A percentile compares a stretch with the other conserved stretches of the same genome.
Evolutionary conservation across 2,329 filamentous ascomycete genomes (phyloP).

Genomic region (Ceratocystis harringtonii): DNA sequence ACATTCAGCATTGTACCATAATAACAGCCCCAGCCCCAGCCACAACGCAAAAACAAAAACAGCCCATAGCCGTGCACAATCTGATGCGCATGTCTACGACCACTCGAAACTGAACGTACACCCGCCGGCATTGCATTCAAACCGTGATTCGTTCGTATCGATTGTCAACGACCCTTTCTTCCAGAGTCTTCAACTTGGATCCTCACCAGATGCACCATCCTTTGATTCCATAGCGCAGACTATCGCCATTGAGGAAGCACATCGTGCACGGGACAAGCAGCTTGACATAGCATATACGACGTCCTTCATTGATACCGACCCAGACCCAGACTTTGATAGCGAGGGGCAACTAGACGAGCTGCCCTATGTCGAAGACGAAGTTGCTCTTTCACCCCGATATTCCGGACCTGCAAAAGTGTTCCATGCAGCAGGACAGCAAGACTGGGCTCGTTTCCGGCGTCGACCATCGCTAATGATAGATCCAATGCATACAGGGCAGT

Average conservation of each 20-base stretch:
- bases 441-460: not conserved
- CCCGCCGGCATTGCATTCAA: not conserved
- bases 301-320: constrained; percentile 19
- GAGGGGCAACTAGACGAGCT: constrained; percentile 14
- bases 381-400: constrained; percentile 13
- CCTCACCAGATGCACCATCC: constrained; percentile 18
- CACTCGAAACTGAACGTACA: not conserved
- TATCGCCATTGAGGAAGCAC: constrained; percentile 8
- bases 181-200: constrained; percentile 24
- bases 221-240: constrained; percentile 22
- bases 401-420: constrained; percentile 5
- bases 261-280: constrained; percentile 12
- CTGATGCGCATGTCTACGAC: not conserved
- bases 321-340: constrained; percentile 21
- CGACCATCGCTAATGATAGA: constrained; percentile 5
- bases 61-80: not conserved
- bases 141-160: constrained; percentile 36
- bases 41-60: not conserved
- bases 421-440: not conserved
- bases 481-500: not conserved
- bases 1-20: not conserved
- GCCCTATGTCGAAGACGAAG: constrained; percentile 14
- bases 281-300: constrained; percentile 14
- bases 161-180: constrained; percentile 43
- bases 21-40: too few species aligned